Conservation (phyloP, 208 protist species). For the Crithidia brevicula region DNA sequence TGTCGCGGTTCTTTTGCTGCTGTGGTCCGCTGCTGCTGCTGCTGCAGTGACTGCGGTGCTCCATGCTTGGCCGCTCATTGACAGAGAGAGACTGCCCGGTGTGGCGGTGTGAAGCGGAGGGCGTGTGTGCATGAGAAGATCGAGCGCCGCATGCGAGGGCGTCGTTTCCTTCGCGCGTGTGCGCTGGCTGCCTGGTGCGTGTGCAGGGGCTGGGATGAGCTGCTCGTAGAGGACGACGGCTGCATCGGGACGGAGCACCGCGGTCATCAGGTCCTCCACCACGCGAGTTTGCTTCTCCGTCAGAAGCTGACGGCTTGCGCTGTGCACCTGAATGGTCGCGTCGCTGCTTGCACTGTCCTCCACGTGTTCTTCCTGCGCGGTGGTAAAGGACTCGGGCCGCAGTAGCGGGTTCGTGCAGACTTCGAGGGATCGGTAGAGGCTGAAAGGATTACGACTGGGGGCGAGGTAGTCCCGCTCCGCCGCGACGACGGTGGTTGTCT, state of each 20-base stretch:
- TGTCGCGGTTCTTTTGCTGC: neutral
- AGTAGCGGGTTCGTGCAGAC: neutral
- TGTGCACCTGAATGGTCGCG: neutral
- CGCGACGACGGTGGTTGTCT: neutral
- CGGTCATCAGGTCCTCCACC: constrained; percentile 9
- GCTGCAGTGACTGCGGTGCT: neutral
- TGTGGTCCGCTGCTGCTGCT: neutral
- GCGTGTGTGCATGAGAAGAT: neutral
- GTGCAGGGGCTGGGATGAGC: constrained; percentile 19
- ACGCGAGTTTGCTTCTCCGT: constrained; percentile 2
- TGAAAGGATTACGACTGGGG: constrained; percentile 73
- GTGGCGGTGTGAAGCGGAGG: neutral
- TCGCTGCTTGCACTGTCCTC: constrained; percentile 2
- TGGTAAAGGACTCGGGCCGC: neutral
- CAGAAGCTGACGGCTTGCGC: neutral
- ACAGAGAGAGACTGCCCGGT: constrained; percentile 1
- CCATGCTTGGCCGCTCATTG: constrained; percentile 1
- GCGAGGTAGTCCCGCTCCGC: constrained; percentile 50
- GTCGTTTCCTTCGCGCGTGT: neutral
- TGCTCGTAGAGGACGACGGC: constrained; percentile 40
- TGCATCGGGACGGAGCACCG: constrained; percentile 33
- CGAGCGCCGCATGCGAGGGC: neutral
- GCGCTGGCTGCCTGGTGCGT: constrained; percentile 2
- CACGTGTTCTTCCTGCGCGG: neutral
- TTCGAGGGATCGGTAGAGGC: constrained; percentile 33